These are phyloP conservation scores for Tardiomyces digboiensis DNA, from an alignment of 1,139 yeast species.

Conservation along the genomic window DNA sequence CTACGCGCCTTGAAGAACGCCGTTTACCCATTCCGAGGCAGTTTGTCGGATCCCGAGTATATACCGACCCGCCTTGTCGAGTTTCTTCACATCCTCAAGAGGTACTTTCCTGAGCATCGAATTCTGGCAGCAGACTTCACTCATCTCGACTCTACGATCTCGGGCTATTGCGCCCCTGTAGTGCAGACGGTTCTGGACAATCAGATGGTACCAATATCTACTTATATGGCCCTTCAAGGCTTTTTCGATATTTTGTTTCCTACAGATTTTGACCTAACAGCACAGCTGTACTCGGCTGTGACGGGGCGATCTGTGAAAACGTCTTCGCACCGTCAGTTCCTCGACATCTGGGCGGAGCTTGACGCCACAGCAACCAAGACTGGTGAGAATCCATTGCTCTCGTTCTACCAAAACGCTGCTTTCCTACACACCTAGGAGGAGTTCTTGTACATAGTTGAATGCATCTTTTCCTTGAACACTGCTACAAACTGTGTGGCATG, in stretches of 20 bases:
- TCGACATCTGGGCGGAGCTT: conserved; percentile 63
- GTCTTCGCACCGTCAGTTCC: conserved; percentile 52
- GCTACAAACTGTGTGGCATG: too few species aligned
- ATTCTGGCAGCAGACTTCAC: conserved; percentile 68
- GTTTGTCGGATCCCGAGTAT: conserved; percentile 66
- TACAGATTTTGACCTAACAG: conserved; percentile 59
- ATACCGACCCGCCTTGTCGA: conserved; percentile 69
- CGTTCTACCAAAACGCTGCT: conserved; percentile 68
- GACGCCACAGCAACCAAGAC: conserved; percentile 59
- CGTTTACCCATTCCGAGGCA: conserved; percentile 53
- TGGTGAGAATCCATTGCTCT: conserved; percentile 87
- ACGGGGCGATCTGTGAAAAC: conserved; percentile 52
- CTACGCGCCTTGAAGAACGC: conserved; percentile 29
- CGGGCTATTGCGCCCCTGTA: conserved; percentile 70
- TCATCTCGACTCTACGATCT: conserved; percentile 47
- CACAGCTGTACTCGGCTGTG: conserved; percentile 53
- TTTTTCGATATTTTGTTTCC: conserved; percentile 84
- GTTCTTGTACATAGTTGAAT: not conserved
- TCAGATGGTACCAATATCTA: conserved; percentile 56
- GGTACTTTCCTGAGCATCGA: conserved; percentile 67
- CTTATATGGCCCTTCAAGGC: conserved; percentile 79
- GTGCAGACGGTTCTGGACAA: conserved; percentile 71
- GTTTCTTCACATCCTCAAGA: conserved; percentile 53
- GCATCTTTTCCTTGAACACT: too few species aligned
- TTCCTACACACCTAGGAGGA: conserved; percentile 52